Percentiles rank a stretch among this genome's conserved stretches.
Conservation (phyloP, 2,329 filamentous ascomycete species). For the Geosmithia morbida region DNA sequence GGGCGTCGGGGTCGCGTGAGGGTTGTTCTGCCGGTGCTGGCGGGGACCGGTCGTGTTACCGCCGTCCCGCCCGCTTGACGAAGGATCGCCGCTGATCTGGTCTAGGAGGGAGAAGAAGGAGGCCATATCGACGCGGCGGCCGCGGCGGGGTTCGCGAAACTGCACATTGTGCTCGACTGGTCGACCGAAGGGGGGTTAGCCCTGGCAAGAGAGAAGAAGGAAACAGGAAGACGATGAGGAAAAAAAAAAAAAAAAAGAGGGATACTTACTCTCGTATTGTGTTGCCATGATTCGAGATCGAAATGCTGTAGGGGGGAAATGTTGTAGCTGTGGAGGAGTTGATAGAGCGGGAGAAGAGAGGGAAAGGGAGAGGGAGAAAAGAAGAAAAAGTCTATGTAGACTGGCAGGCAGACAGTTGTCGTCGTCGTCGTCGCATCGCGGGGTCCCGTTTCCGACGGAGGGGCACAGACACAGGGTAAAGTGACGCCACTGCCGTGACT, state of each 20-base stretch:
- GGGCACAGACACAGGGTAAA: background rate
- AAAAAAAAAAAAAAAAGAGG: no score
- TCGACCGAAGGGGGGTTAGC: background rate
- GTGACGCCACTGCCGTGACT: no score
- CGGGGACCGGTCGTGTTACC: slow-evolving; percentile 5
- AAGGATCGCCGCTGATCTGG: slow-evolving; percentile 26
- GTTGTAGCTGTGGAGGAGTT: background rate
- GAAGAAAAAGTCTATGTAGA: background rate
- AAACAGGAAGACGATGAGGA: background rate
- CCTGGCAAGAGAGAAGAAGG: background rate
- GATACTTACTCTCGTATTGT: slow-evolving; percentile 40
- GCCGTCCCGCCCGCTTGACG: slow-evolving; percentile 2
- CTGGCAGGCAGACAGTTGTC: background rate
- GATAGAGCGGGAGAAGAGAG: no score
- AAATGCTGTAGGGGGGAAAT: background rate
- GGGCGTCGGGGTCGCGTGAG: slow-evolving; percentile 41
- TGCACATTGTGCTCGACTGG: slow-evolving; percentile 54
- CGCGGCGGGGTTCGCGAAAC: slow-evolving; percentile 20
- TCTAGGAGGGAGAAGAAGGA: slow-evolving; percentile 44
- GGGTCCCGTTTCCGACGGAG: background rate
- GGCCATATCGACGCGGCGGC: slow-evolving; percentile 48
- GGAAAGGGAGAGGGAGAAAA: no score
- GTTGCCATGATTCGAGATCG: slow-evolving; percentile 29
- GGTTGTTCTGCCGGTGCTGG: slow-evolving; percentile 28
- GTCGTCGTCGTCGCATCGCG: background rate